Base-by-base conservation (phyloP, 1,284 basidiomycete genomes). In the Puccinia coronata region DNA sequence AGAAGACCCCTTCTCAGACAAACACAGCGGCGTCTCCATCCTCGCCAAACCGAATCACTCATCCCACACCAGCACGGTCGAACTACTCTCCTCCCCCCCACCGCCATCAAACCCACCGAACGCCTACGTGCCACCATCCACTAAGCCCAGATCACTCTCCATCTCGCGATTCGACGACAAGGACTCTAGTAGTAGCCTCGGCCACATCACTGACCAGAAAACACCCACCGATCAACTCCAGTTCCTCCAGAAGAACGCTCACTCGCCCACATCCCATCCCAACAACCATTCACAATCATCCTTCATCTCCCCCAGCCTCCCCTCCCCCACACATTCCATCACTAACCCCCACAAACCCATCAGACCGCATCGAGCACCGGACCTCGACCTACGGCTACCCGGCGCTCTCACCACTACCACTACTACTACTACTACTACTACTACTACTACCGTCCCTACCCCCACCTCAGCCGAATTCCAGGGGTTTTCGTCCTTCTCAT, bases 1-100 rank as follows among this genome's bases (percentile, higher is more conserved):
- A 76, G 72, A 74, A 43, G 74, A 76, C 34, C 74, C 74, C 36
- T 76, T 76, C 74, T 76, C 74, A 28, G 74, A 76, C 34, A 57
- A 61, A 43, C 55, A 76, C n/a, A 41, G 34, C 20, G 43, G 53
- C 0, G 43, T 47, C 9, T 76, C 74, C 3, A 61, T 49, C 57
- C 47, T 49, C 47, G 57, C 57, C 25, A 41, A 57, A 16, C 31
- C 43, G 25, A 59, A 14, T 16, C 63, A 67, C n/a, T n/a, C n/a
- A 16, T n/a, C 63, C 14, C 36, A 2, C 61, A 39, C 18, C 25
- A 28, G 36, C 12, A 25, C 41, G 49, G 18, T 78, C 75, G 34
- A 51, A 36, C 25, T 78, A n/a, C n/a, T n/a, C 34, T 14, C 65
- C 20, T 16, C 34, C 43, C 69, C 61, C 5, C 49, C 59, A 28